Conservation (phyloP, 1,139 yeast species). For the Saccharomyces pastorianus region DNA sequence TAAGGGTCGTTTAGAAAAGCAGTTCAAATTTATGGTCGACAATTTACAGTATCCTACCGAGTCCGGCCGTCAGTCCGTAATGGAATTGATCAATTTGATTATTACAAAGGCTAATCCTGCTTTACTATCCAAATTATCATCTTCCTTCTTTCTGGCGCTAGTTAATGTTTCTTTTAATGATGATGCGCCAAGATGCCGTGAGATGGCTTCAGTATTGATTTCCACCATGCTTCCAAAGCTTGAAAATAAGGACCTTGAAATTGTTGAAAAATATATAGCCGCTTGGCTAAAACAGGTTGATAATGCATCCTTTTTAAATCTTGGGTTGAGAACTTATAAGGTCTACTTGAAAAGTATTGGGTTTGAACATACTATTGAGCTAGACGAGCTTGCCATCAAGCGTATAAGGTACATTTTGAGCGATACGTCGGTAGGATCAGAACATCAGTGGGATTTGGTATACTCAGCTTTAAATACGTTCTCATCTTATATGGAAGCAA, state of each 20-base stretch:
- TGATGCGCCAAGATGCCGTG: slow-evolving; percentile 73
- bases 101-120: slow-evolving; percentile 59
- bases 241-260: slow-evolving; percentile 36
- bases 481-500: slow-evolving; percentile 22
- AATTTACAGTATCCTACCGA: slow-evolving; percentile 81
- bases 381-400: slow-evolving; percentile 38
- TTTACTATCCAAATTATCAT: slow-evolving; percentile 51
- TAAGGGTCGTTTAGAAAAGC: slow-evolving; percentile 73
- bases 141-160: slow-evolving; percentile 76
- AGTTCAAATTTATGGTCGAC: slow-evolving; percentile 71
- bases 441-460: slow-evolving; percentile 62
- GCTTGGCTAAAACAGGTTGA: slow-evolving; percentile 63
- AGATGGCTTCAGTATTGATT: slow-evolving; percentile 66
- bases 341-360: slow-evolving; percentile 50
- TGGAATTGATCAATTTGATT: slow-evolving; percentile 74
- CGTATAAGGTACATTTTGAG: slow-evolving; percentile 38
- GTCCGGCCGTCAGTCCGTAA: slow-evolving; percentile 80
- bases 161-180: slow-evolving; percentile 75
- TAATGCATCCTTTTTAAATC: slow-evolving; percentile 52
- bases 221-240: slow-evolving; percentile 48
- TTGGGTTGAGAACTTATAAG: slow-evolving; percentile 72
- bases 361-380: slow-evolving; percentile 33
- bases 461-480: slow-evolving; percentile 59
- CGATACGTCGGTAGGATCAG: slow-evolving; percentile 33
- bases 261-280: slow-evolving; percentile 49